These are phyloP conservation scores for Phytophthora kernoviae DNA, from an alignment of 352 stramenopile species.

Conservation along the genomic window DNA sequence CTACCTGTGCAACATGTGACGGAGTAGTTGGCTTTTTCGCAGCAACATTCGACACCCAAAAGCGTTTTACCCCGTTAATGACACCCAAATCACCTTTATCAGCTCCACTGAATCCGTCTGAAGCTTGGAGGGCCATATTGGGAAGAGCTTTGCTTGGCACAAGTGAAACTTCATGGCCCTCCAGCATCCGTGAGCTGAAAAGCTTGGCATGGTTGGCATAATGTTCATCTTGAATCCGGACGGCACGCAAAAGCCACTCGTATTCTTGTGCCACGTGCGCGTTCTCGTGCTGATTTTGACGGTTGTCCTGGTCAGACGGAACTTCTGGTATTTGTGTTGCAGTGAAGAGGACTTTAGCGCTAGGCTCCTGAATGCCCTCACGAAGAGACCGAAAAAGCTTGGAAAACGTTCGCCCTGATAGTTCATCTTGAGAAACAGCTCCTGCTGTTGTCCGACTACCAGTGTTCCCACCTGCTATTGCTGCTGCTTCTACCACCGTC, in stretches of 20 bases:
- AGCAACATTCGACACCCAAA: constrained; percentile 24
- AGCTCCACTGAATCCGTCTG: constrained; percentile 1
- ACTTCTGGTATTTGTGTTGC: neutral
- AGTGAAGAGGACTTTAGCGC: constrained; percentile 35
- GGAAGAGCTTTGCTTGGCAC: constrained; percentile 24
- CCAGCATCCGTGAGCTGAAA: constrained; percentile 67
- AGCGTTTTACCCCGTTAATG: constrained; percentile 53
- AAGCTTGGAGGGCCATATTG: constrained; percentile 2
- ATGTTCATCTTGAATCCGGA: constrained; percentile 69
- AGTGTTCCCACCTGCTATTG: neutral
- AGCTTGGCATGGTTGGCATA: constrained; percentile 67
- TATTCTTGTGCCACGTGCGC: constrained; percentile 28
- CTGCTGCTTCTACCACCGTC: constrained; percentile 2
- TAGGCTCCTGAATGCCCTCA: constrained; percentile 22
- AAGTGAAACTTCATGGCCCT: constrained; percentile 66
- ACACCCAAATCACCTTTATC: constrained; percentile 45
- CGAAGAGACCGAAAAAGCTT: constrained; percentile 37
- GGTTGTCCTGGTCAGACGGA: constrained; percentile 17
- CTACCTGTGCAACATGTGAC: constrained; percentile 5
- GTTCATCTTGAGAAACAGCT: constrained; percentile 29
- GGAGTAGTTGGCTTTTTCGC: constrained; percentile 13
- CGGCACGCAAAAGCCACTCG: constrained; percentile 34
- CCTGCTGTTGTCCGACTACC: constrained; percentile 3
- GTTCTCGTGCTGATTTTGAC: constrained; percentile 19
- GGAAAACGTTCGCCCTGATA: constrained; percentile 34